Evolutionary conservation across 257 asterid genomes (phyloP).

Genomic region (Lithospermum erythrorhizon): DNA sequence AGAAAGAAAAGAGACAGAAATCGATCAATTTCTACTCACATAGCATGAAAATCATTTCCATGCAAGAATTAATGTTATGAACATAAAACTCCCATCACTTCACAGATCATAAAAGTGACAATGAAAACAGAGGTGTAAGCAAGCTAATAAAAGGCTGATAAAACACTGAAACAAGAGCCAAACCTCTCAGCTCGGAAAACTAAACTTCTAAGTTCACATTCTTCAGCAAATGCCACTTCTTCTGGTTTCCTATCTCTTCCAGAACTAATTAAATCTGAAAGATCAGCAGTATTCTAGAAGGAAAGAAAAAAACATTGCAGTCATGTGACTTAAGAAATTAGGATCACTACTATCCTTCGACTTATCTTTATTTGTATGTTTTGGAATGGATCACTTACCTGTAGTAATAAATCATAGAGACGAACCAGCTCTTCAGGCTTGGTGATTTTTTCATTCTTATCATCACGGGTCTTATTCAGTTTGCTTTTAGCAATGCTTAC

Average conservation of each 20-base stretch:
- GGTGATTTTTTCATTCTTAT: slow-evolving; percentile 71
- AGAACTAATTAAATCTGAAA: slow-evolving; percentile 81
- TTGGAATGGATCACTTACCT: slow-evolving; percentile 27
- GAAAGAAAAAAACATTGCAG: slow-evolving; percentile 18
- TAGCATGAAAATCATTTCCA: neutral
- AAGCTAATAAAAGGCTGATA: slow-evolving; percentile 1
- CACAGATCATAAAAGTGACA: neutral
- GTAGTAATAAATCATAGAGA: slow-evolving; percentile 73
- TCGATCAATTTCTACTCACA: too few species aligned
- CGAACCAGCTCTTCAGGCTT: slow-evolving; percentile 99
- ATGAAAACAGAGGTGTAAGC: slow-evolving; percentile 3
- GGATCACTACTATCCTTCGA: slow-evolving; percentile 10
- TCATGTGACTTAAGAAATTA: slow-evolving; percentile 5
- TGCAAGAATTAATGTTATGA: neutral
- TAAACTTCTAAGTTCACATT: slow-evolving; percentile 59
- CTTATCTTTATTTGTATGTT: neutral
- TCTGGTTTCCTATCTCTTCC: slow-evolving; percentile 88
- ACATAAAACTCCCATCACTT: neutral
- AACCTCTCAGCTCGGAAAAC: slow-evolving; percentile 85
- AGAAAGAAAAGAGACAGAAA: neutral
- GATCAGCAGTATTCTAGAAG: slow-evolving; percentile 73
- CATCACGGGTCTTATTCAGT: slow-evolving; percentile 66
- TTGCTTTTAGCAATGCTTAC: slow-evolving; percentile 77
- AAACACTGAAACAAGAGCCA: slow-evolving; percentile 8
- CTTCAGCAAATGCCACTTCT: slow-evolving; percentile 77